Percentiles rank a stretch among this genome's conserved stretches.
These are phyloP conservation scores for Aquilaria yunnanensis DNA, from an alignment of 345 rosid genomes.

Conservation along the genomic window DNA sequence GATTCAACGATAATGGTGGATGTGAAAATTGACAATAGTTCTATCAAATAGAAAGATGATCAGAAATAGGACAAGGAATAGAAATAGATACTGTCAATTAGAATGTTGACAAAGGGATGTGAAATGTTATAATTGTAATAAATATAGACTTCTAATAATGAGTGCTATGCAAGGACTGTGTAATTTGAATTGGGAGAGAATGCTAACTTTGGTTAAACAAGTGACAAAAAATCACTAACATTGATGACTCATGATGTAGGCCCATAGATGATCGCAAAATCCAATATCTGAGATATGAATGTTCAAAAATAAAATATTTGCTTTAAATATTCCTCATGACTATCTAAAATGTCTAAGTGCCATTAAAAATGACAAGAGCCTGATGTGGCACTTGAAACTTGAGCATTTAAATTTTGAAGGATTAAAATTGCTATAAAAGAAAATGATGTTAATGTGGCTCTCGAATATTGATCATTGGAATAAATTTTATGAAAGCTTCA, in stretches of 20 bases:
- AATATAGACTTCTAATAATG: neutral
- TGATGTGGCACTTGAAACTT: neutral
- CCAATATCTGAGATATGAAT: neutral
- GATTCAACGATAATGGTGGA: neutral
- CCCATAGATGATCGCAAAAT: neutral
- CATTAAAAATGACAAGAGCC: neutral
- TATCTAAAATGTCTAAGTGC: neutral
- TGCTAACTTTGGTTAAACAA: neutral
- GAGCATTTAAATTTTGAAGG: neutral
- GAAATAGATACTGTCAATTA: neutral
- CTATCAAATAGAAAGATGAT: neutral
- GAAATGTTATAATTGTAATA: neutral
- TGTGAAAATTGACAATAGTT: neutral
- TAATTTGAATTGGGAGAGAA: neutral
- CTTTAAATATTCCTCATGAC: neutral
- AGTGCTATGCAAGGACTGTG: neutral
- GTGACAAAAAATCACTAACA: neutral
- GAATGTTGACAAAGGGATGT: neutral
- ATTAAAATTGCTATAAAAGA: too few relatives aligned
- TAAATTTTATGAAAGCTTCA: too few relatives aligned
- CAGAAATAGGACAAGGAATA: neutral
- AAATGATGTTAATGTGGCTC: too few relatives aligned
- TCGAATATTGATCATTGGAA: too few relatives aligned
- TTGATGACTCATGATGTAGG: neutral
- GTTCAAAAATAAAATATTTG: neutral